Evolutionary conservation across 169 alveolate species (phyloP).

Genomic region (Babesia ovata): DNA sequence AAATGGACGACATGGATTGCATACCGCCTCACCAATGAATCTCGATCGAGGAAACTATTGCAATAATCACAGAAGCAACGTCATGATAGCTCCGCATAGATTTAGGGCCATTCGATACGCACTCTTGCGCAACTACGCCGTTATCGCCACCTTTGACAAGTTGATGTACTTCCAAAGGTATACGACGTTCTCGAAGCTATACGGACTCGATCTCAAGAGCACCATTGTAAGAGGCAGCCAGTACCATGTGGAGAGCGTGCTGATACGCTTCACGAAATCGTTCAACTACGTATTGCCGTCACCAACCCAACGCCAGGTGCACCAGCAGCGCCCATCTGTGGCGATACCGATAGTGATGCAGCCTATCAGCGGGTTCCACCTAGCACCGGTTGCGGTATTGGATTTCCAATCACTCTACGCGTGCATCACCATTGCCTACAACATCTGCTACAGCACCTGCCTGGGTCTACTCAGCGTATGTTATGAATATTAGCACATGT

Average conservation of each 20-base stretch:
- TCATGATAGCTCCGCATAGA: conserved; percentile 32
- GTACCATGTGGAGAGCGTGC: conserved; percentile 64
- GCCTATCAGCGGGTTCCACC: conserved; percentile 92
- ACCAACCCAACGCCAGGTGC: conserved; percentile 73
- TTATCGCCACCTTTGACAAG: conserved; percentile 57
- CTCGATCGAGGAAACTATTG: neutral
- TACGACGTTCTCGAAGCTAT: conserved; percentile 51
- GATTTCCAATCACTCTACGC: conserved; percentile 99
- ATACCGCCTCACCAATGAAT: neutral
- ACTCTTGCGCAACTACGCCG: conserved; percentile 37
- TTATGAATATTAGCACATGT: conserved; percentile 91
- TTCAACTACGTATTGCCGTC: conserved; percentile 57
- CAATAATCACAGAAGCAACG: neutral
- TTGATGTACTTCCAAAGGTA: conserved; percentile 56
- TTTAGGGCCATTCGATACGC: conserved; percentile 45
- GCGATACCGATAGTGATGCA: conserved; percentile 83
- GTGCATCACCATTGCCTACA: conserved; percentile 99
- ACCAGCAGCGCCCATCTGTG: conserved; percentile 78
- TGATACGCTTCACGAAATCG: conserved; percentile 49
- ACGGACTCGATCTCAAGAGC: conserved; percentile 65
- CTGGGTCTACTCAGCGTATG: conserved; percentile 90
- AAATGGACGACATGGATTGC: too few species aligned
- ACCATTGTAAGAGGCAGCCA: conserved; percentile 70
- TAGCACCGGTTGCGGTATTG: conserved; percentile 95
- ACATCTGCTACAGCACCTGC: conserved; percentile 91